A percentile compares a stretch with the other conserved stretches of the same genome.
Conservation (phyloP, 2,329 filamentous ascomycete species). For the Fusarium denticulatum region DNA sequence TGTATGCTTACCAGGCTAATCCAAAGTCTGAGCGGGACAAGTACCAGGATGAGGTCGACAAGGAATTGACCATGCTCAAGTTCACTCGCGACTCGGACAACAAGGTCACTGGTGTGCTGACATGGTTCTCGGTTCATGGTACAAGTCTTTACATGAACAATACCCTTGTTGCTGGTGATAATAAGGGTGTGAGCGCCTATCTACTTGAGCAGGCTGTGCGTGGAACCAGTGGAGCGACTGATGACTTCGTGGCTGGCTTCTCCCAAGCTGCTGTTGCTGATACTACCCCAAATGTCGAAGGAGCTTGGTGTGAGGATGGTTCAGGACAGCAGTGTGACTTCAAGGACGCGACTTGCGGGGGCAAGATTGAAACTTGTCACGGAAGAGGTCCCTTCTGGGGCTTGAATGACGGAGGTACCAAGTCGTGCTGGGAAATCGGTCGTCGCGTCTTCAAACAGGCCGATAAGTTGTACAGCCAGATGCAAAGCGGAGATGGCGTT, state of each 20-base stretch:
- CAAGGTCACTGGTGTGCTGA: background rate
- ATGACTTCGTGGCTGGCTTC: background rate
- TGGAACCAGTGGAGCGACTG: background rate
- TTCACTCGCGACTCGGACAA: background rate
- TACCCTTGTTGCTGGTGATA: background rate
- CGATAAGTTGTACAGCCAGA: background rate
- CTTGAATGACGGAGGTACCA: background rate
- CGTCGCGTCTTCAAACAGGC: slow-evolving; percentile 1
- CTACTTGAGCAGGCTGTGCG: background rate
- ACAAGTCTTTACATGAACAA: slow-evolving; percentile 16
- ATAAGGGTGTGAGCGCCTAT: slow-evolving; percentile 7
- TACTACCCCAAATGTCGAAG: background rate
- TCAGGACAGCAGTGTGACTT: slow-evolving; percentile 6
- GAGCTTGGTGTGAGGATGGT: slow-evolving; percentile 7
- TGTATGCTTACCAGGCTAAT: background rate
- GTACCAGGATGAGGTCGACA: slow-evolving; percentile 3
- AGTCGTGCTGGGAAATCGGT: slow-evolving; percentile 10
- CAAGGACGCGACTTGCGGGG: background rate
- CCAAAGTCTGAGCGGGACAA: background rate
- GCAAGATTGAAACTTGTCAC: background rate
- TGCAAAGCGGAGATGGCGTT: background rate
- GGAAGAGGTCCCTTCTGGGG: slow-evolving; percentile 8
- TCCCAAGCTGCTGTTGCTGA: background rate
- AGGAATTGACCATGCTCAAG: slow-evolving; percentile 11
- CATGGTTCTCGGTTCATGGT: background rate